Evolutionary conservation across 2,329 filamentous ascomycete species (phyloP).

Genomic region (Nothophoma quercina): DNA sequence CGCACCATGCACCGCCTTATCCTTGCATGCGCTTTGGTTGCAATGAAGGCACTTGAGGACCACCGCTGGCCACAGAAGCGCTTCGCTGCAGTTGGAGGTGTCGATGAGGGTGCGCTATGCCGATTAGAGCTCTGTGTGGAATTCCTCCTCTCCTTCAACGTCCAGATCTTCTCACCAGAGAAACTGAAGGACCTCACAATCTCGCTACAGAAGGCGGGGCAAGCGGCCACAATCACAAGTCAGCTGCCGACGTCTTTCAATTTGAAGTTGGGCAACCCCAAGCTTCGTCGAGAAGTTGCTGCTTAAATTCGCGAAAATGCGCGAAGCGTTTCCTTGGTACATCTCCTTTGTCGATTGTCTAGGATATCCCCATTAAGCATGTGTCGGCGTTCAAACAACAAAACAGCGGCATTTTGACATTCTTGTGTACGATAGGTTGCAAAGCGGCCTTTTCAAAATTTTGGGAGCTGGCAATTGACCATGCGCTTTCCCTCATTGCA

Average conservation of each 20-base stretch:
- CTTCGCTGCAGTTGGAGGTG: conserved; percentile 86
- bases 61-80: conserved; percentile 84
- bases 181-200: conserved; percentile 45
- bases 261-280: conserved; percentile 36
- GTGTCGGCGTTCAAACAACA: conserved; percentile 31
- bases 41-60: conserved; percentile 96
- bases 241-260: conserved; percentile 46
- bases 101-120: conserved; percentile 81
- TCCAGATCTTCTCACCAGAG: conserved; percentile 48
- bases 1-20: conserved; percentile 87
- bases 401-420: conserved; percentile 19
- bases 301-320: too few relatives aligned
- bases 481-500: conserved; percentile 17
- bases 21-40: conserved; percentile 82
- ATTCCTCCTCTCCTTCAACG: conserved; percentile 54
- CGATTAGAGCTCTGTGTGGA: conserved; percentile 80
- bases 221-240: conserved; percentile 45
- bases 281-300: conserved; percentile 33
- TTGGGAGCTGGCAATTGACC: conserved; percentile 19
- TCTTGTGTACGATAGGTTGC: conserved; percentile 3
- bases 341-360: conserved; percentile 24
- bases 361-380: conserved; percentile 37
- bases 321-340: conserved; percentile 9
- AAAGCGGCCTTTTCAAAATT: not conserved
- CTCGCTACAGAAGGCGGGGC: conserved; percentile 49